phyloP scores from a whole-genome alignment of 352 stramenopile genomes.

The Globisporangium splendens region DNA sequence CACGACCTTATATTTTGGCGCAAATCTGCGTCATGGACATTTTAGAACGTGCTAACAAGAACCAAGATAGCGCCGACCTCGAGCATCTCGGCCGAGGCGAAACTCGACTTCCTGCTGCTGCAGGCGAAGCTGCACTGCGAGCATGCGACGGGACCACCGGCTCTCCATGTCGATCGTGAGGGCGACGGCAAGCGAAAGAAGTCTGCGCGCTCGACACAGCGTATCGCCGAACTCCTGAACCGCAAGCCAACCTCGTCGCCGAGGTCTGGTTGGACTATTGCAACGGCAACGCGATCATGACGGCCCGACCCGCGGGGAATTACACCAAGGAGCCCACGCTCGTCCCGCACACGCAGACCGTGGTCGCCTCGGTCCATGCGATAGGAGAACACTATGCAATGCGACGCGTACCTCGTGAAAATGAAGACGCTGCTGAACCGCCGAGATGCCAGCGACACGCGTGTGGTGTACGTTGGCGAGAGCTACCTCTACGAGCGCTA shows the following conservation, averaged over 20 bases:
- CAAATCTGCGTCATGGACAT: too few species aligned
- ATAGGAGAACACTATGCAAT: background rate
- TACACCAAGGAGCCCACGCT: constrained; percentile 2
- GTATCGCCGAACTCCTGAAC: constrained; percentile 6
- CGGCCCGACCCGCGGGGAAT: background rate
- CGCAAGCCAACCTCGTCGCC: constrained; percentile 7
- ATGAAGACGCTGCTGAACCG: constrained; percentile 4
- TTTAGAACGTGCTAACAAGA: too few species aligned
- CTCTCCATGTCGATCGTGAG: too few species aligned
- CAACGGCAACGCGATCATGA: background rate
- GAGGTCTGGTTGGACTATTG: constrained; percentile 7
- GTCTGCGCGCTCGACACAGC: constrained; percentile 2
- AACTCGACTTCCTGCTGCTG: constrained; percentile 13
- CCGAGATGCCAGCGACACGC: background rate
- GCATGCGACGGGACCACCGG: background rate
- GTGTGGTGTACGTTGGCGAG: constrained; percentile 11
- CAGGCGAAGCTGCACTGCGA: constrained; percentile 8
- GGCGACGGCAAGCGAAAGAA: too few species aligned
- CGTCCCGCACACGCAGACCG: constrained; percentile 3
- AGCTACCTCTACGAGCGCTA: constrained; percentile 8
- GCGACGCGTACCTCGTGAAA: constrained; percentile 3
- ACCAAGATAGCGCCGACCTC: too few species aligned
- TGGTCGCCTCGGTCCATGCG: constrained; percentile 3
- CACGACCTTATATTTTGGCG: too few species aligned
- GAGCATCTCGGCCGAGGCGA: constrained; percentile 7